These are phyloP conservation scores for Ichthyophonus hoferi DNA, from an alignment of 208 protist genomes.

Conservation along the genomic window DNA sequence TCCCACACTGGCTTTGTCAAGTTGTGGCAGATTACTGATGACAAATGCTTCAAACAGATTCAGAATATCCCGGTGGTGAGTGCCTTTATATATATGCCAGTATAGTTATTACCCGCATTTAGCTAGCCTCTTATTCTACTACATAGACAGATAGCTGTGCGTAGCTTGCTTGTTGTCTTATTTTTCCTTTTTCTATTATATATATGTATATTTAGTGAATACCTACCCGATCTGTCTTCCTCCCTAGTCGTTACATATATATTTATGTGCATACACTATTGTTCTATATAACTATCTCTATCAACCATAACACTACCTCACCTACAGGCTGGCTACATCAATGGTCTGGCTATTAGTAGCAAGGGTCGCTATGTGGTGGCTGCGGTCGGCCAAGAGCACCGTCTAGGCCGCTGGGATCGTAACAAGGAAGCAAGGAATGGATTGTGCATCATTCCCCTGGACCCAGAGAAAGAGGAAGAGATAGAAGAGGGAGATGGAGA, in stretches of 20 bases:
- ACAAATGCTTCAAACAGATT: background rate
- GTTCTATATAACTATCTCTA: too few relatives aligned
- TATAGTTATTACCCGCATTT: too few relatives aligned
- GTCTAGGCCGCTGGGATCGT: constrained; percentile 38
- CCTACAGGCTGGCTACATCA: constrained; percentile 40
- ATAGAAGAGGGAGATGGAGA: background rate
- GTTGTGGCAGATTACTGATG: background rate
- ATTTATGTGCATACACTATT: too few relatives aligned
- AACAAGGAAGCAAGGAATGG: constrained; percentile 37
- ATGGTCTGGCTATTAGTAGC: constrained; percentile 38
- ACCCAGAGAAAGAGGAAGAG: background rate
- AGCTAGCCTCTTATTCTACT: too few relatives aligned
- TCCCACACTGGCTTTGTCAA: constrained; percentile 41
- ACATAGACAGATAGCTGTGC: too few relatives aligned
- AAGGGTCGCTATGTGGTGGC: constrained; percentile 39
- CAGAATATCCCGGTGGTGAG: constrained; percentile 2
- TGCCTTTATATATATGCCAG: too few relatives aligned
- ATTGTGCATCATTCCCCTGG: constrained; percentile 26
- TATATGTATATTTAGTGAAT: too few relatives aligned
- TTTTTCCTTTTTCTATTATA: too few relatives aligned
- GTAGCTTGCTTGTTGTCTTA: too few relatives aligned
- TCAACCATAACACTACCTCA: too few relatives aligned
- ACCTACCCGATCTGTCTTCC: too few relatives aligned
- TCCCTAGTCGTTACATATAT: too few relatives aligned
- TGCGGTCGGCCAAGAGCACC: constrained; percentile 44